Percentiles rank a stretch among this genome's conserved stretches.
Evolutionary conservation across 2,329 filamentous ascomycete species (phyloP).

Genomic region (Ceratocystis smalleyi): DNA sequence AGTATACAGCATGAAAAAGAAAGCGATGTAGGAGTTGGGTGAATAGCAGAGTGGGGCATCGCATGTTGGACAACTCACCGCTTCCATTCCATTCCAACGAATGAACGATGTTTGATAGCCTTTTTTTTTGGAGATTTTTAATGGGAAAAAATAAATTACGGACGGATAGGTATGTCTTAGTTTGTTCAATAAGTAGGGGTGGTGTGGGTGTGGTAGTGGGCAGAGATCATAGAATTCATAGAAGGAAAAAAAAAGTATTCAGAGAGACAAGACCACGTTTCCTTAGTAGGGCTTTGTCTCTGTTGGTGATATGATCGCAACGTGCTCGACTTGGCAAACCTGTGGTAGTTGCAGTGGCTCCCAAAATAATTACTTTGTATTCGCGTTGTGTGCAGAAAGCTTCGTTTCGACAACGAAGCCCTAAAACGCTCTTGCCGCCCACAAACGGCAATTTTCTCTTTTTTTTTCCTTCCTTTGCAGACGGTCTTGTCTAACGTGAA

Average conservation of each 20-base stretch:
- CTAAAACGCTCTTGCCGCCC: neutral
- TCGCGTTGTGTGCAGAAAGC: neutral
- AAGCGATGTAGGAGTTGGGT: conserved; percentile 3
- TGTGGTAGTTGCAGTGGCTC: neutral
- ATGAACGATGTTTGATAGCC: neutral
- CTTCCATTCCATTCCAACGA: neutral
- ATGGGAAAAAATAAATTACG: neutral
- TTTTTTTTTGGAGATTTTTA: neutral
- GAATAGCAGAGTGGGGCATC: conserved; percentile 2
- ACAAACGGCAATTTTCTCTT: neutral
- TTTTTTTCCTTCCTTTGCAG: neutral
- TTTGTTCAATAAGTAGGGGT: neutral
- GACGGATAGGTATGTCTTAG: neutral
- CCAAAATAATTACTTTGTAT: neutral
- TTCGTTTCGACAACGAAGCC: neutral
- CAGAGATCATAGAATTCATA: neutral
- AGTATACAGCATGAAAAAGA: conserved; percentile 3
- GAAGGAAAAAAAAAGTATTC: neutral
- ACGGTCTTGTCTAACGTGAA: conserved; percentile 7
- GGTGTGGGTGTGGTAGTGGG: neutral
- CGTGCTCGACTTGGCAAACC: neutral
- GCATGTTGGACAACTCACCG: conserved; percentile 3
- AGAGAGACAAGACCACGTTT: neutral
- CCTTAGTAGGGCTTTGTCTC: neutral
- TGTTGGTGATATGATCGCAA: neutral